These are phyloP conservation scores for Salix exigua DNA, from an alignment of 345 rosid genomes.

Conservation along the genomic window DNA sequence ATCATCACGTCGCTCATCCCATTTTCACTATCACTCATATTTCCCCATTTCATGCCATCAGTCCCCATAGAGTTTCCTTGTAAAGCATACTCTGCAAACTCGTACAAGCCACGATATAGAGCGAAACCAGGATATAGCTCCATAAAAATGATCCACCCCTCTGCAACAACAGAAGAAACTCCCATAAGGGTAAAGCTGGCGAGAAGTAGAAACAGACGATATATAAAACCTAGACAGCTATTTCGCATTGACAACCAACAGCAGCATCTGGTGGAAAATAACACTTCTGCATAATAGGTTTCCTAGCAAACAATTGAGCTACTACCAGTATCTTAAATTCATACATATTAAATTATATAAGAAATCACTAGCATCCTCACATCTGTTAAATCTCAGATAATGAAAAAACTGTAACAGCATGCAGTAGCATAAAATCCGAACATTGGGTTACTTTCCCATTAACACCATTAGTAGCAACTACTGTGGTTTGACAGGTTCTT, in stretches of 20 bases:
- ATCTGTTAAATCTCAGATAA: neutral
- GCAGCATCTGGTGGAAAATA: neutral
- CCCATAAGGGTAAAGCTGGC: neutral
- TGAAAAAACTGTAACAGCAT: neutral
- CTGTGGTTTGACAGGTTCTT: slow-evolving; percentile 1
- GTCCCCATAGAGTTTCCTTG: slow-evolving; percentile 46
- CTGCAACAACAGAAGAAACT: slow-evolving; percentile 36
- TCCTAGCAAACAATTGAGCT: neutral
- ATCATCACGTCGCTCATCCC: slow-evolving; percentile 57
- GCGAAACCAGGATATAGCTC: slow-evolving; percentile 88
- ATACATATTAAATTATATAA: neutral
- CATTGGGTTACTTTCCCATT: neutral
- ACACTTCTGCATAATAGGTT: neutral
- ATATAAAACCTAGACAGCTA: neutral
- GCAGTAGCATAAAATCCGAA: slow-evolving; percentile 1
- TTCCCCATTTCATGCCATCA: slow-evolving; percentile 67
- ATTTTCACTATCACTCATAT: slow-evolving; percentile 52
- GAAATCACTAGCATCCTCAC: neutral
- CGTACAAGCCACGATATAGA: slow-evolving; percentile 80
- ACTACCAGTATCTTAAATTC: neutral
- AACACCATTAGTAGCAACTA: neutral
- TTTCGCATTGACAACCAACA: neutral
- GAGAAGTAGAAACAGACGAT: neutral
- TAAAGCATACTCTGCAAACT: slow-evolving; percentile 56
- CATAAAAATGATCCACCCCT: slow-evolving; percentile 57